These are phyloP conservation scores for Coemansia sp. DNA, from an alignment of 192 early-diverging fungal species.

Conservation along the genomic window DNA sequence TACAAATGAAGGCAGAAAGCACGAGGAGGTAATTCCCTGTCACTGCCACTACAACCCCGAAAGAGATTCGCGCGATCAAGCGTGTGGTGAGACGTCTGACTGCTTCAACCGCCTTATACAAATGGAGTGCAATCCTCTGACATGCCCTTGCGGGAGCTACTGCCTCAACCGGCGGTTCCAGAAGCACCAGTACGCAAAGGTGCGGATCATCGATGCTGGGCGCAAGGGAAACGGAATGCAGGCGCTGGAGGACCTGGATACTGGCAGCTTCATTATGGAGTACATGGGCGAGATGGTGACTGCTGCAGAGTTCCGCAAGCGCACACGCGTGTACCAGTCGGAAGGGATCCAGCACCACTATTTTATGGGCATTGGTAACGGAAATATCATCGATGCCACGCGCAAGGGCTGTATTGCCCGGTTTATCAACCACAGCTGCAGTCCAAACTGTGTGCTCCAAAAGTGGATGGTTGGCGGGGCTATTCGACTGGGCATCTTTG, in stretches of 20 bases:
- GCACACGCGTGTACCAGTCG: slow-evolving; percentile 77
- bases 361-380: slow-evolving; percentile 93
- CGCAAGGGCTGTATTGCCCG: slow-evolving; percentile 89
- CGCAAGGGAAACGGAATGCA: slow-evolving; percentile 95
- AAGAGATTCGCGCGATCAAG: slow-evolving; percentile 59
- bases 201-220: slow-evolving; percentile 86
- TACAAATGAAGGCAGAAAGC: slow-evolving; percentile 32
- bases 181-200: slow-evolving; percentile 75
- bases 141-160: slow-evolving; percentile 83
- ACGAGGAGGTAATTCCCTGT: slow-evolving; percentile 51
- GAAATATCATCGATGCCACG: slow-evolving; percentile 95
- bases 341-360: slow-evolving; percentile 92
- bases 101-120: slow-evolving; percentile 94
- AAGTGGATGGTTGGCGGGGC: slow-evolving; percentile 95
- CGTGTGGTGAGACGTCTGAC: slow-evolving; percentile 84
- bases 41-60: slow-evolving; percentile 56
- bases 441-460: slow-evolving; percentile 90
- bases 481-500: slow-evolving; percentile 95
- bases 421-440: slow-evolving; percentile 98
- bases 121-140: slow-evolving; percentile 87
- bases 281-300: slow-evolving; percentile 96
- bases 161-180: slow-evolving; percentile 93
- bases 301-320: slow-evolving; percentile 74
- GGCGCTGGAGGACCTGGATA: slow-evolving; percentile 65
- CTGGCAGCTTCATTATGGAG: slow-evolving; percentile 93